These are phyloP conservation scores for Diaporthe caulivora DNA, from an alignment of 2,329 filamentous ascomycete genomes.

Conservation along the genomic window DNA sequence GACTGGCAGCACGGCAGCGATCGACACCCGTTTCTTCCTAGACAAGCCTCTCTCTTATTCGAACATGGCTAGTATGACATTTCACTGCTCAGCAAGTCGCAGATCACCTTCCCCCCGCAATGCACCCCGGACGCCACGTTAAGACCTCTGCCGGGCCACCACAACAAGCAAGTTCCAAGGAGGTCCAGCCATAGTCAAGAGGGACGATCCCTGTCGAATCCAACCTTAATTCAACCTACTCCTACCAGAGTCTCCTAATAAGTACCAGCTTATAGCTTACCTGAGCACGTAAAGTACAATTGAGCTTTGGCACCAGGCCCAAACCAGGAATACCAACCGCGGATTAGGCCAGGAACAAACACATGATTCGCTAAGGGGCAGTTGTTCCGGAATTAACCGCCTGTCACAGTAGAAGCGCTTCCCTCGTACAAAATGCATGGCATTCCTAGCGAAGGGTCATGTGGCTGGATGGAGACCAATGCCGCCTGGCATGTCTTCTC, in stretches of 20 bases:
- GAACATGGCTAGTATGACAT: background rate
- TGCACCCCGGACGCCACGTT: conserved; percentile 29
- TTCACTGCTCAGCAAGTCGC: background rate
- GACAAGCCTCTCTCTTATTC: background rate
- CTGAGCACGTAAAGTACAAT: background rate
- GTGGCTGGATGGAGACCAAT: background rate
- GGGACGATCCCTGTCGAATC: conserved; percentile 1
- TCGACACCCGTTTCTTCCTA: background rate
- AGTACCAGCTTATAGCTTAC: background rate
- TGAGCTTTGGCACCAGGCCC: background rate
- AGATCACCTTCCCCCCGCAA: background rate
- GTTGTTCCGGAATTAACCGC: conserved; percentile 16
- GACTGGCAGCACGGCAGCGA: conserved; percentile 12
- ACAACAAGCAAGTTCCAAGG: background rate
- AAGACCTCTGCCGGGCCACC: conserved; percentile 13
- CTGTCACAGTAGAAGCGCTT: background rate
- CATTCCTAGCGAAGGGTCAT: conserved; percentile 11
- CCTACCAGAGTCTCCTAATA: background rate
- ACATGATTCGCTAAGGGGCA: conserved; percentile 3
- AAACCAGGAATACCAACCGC: conserved; percentile 2
- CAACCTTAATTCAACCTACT: conserved; percentile 26
- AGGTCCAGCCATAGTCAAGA: conserved; percentile 13
- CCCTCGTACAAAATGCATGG: conserved; percentile 13
- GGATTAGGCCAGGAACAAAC: conserved; percentile 6
- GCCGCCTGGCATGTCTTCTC: background rate